Conservation (phyloP, 2,329 filamentous ascomycete species). For the Sclerotinia minor region DNA sequence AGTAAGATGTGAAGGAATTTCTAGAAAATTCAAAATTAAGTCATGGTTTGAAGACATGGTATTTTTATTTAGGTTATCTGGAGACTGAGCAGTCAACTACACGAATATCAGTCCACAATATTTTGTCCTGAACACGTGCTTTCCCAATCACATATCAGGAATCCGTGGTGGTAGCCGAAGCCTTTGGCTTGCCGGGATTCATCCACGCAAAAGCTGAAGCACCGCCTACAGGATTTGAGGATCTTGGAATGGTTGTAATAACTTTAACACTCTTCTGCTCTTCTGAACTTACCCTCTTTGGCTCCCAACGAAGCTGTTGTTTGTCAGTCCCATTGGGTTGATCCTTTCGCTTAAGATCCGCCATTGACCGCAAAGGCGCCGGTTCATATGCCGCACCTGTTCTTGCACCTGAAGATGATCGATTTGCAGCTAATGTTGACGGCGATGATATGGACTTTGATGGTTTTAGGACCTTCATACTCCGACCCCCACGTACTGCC, state of each 20-base stretch:
- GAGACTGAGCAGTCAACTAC: not conserved
- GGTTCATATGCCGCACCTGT: constrained; percentile 56
- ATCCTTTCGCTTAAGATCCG: constrained; percentile 57
- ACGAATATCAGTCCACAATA: not conserved
- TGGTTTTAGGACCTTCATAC: constrained; percentile 90
- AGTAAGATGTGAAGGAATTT: constrained; percentile 50
- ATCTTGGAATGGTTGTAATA: constrained; percentile 49
- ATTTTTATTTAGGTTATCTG: not conserved
- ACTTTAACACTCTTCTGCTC: constrained; percentile 38
- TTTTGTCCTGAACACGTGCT: constrained; percentile 11
- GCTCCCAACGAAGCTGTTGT: constrained; percentile 50
- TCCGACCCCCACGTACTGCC: constrained; percentile 62
- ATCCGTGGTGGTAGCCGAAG: constrained; percentile 27
- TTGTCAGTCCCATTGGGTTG: constrained; percentile 45
- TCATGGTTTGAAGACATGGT: not conserved
- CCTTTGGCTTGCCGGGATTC: constrained; percentile 50
- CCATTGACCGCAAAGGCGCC: constrained; percentile 45
- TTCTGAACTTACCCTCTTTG: constrained; percentile 49
- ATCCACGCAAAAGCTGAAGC: constrained; percentile 95
- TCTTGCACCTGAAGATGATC: constrained; percentile 47
- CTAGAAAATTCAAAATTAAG: not conserved
- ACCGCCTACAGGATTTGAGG: constrained; percentile 83
- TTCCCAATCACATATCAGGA: constrained; percentile 16
- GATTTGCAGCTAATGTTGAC: constrained; percentile 43
- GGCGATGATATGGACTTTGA: constrained; percentile 62